Evolutionary conservation across 129 eudicot genomes (phyloP).

Genomic region (Ambrosia trifida): DNA sequence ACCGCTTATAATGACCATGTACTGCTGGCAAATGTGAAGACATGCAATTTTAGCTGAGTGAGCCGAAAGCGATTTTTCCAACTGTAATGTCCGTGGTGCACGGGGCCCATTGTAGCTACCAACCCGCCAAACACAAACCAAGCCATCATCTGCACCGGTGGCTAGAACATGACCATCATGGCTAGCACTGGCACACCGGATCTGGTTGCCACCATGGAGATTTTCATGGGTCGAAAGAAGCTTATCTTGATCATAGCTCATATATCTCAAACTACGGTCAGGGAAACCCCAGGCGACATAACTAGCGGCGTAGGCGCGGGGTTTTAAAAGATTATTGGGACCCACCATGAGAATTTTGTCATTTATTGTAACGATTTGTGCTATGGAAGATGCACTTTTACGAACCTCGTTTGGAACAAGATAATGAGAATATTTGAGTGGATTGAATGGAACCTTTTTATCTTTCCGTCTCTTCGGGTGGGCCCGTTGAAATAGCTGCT

Average conservation of each 20-base stretch:
- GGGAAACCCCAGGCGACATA: constrained; percentile 99
- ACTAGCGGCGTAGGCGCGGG: constrained; percentile 56
- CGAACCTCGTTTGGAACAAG: constrained; percentile 79
- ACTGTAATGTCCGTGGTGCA: constrained; percentile 42
- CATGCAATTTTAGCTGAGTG: constrained; percentile 73
- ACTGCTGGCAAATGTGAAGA: constrained; percentile 80
- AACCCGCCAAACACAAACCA: constrained; percentile 87
- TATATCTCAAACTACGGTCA: constrained; percentile 76
- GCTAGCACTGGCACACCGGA: constrained; percentile 83
- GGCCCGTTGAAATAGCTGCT: constrained; percentile 81
- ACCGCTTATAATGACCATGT: constrained; percentile 87
- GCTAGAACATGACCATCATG: constrained; percentile 79
- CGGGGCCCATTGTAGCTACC: constrained; percentile 55
- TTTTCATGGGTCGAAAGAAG: constrained; percentile 90
- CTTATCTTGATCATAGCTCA: constrained; percentile 78
- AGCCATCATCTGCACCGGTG: constrained; percentile 89
- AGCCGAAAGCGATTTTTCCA: constrained; percentile 77
- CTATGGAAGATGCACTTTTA: constrained; percentile 55
- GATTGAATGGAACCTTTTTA: constrained; percentile 60
- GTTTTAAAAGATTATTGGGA: constrained; percentile 69
- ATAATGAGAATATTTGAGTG: constrained; percentile 60
- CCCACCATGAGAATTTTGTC: constrained; percentile 83
- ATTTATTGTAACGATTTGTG: constrained; percentile 58
- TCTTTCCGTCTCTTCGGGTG: constrained; percentile 70
- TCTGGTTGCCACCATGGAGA: constrained; percentile 86